Percentiles rank a stretch among this genome's conserved stretches.
Evolutionary conservation across 371 early-diverging fungal species (phyloP).

Genomic region (Mucor mucedo): DNA sequence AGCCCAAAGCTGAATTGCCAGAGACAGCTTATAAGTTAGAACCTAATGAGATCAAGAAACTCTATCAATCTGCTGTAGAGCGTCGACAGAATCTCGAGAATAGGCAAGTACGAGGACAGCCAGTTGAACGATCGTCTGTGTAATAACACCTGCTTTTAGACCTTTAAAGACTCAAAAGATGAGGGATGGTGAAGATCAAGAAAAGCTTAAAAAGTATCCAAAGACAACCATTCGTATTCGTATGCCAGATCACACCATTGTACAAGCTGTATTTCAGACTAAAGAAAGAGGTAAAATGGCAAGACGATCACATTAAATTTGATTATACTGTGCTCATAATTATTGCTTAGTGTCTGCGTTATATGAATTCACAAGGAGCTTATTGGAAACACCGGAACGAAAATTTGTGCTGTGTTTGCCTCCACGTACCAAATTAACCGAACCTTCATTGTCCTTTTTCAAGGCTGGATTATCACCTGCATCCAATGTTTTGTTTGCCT

Average conservation of each 20-base stretch:
- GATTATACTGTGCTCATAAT: not conserved
- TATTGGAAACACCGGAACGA: constrained; percentile 48
- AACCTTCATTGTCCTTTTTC: constrained; percentile 41
- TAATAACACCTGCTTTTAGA: constrained; percentile 12
- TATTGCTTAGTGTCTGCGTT: constrained; percentile 37
- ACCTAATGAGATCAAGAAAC: constrained; percentile 41
- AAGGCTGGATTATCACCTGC: constrained; percentile 56
- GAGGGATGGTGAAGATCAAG: constrained; percentile 48
- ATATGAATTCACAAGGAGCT: constrained; percentile 45
- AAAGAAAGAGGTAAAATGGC: constrained; percentile 45
- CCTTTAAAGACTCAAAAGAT: constrained; percentile 56
- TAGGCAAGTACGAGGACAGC: constrained; percentile 22
- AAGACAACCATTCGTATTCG: constrained; percentile 54
- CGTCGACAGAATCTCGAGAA: constrained; percentile 49
- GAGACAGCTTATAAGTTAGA: constrained; percentile 51
- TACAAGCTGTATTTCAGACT: constrained; percentile 50
- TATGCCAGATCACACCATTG: constrained; percentile 47
- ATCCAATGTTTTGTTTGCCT: constrained; percentile 52
- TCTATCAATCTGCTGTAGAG: constrained; percentile 50
- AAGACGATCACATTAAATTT: not conserved
- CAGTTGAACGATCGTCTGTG: too few relatives aligned
- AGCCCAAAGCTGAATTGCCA: constrained; percentile 39
- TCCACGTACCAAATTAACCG: constrained; percentile 48
- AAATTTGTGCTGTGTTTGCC: constrained; percentile 53
- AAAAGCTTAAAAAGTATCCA: constrained; percentile 51